Evolutionary conservation across 2,329 filamentous ascomycete species (phyloP).

Genomic region (Botrytis galanthina): DNA sequence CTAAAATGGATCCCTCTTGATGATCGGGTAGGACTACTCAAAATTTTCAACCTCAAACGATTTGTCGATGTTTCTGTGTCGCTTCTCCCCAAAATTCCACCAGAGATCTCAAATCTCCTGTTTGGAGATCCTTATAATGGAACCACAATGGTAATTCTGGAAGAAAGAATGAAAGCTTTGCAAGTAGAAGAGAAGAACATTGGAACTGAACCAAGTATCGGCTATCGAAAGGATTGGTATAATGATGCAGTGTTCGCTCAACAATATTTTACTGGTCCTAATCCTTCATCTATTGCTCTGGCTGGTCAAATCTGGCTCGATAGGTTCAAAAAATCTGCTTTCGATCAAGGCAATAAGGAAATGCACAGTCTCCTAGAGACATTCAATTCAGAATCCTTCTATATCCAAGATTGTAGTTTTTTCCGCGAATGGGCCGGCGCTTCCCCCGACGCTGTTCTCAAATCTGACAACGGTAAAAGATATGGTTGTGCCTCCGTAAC

Average conservation of each 20-base stretch:
- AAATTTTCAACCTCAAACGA: slow-evolving; percentile 35
- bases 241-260: slow-evolving; percentile 42
- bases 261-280: slow-evolving; percentile 44
- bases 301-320: slow-evolving; percentile 27
- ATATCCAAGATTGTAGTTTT: slow-evolving; percentile 35
- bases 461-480: slow-evolving; percentile 26
- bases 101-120: slow-evolving; percentile 18
- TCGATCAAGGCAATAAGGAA: slow-evolving; percentile 22
- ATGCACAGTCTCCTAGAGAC: slow-evolving; percentile 23
- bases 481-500: slow-evolving; percentile 42
- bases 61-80: slow-evolving; percentile 29
- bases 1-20: slow-evolving; percentile 33
- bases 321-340: slow-evolving; percentile 27
- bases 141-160: slow-evolving; percentile 20
- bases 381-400: slow-evolving; percentile 26
- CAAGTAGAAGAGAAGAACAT: slow-evolving; percentile 11
- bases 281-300: slow-evolving; percentile 31
- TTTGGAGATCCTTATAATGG: slow-evolving; percentile 21
- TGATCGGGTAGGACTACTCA: slow-evolving; percentile 28
- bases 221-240: slow-evolving; percentile 31
- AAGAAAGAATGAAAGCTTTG: slow-evolving; percentile 10
- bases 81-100: slow-evolving; percentile 32
- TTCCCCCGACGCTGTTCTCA: slow-evolving; percentile 2
- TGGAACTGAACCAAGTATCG: slow-evolving; percentile 22
- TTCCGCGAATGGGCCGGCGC: slow-evolving; percentile 27